A percentile compares a stretch with the other conserved stretches of the same genome.
Evolutionary conservation across 2,329 filamentous ascomycete genomes (phyloP).

Genomic region (Aschersonia sp.): DNA sequence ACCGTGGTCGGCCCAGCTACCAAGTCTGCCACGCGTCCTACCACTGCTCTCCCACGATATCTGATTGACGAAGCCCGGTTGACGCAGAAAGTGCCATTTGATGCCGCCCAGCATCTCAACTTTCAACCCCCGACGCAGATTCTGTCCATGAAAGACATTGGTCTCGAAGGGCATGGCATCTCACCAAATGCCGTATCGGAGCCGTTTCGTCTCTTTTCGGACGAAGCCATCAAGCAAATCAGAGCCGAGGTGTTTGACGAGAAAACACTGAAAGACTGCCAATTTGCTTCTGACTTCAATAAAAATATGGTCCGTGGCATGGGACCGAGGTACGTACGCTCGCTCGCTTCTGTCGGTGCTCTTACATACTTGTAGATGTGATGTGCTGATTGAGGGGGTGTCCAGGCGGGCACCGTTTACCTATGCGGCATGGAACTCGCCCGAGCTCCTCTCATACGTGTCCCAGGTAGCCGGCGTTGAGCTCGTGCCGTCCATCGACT

Average conservation of each 20-base stretch:
- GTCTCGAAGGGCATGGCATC: slow-evolving; percentile 39
- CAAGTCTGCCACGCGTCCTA: slow-evolving; percentile 12
- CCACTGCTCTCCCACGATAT: slow-evolving; percentile 11
- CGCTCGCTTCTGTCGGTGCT: too few species aligned
- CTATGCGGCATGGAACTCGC: slow-evolving; percentile 32
- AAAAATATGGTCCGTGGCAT: slow-evolving; percentile 43
- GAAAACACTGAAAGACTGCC: slow-evolving; percentile 39
- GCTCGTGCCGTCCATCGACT: slow-evolving; percentile 36
- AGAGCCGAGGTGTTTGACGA: slow-evolving; percentile 44
- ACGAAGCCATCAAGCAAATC: slow-evolving; percentile 46
- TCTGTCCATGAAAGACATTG: slow-evolving; percentile 47
- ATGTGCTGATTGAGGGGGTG: too few species aligned
- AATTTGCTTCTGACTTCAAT: slow-evolving; percentile 26
- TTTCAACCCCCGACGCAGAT: slow-evolving; percentile 35
- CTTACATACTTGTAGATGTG: too few species aligned
- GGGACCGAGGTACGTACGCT: slow-evolving; percentile 21
- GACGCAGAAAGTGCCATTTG: slow-evolving; percentile 22
- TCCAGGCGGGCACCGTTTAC: slow-evolving; percentile 46
- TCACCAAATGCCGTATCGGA: slow-evolving; percentile 50
- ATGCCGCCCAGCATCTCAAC: slow-evolving; percentile 38
- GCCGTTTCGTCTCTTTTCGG: slow-evolving; percentile 48
- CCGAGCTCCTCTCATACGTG: slow-evolving; percentile 28
- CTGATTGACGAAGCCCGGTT: slow-evolving; percentile 11
- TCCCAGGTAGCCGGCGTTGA: slow-evolving; percentile 40
- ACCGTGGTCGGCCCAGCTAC: slow-evolving; percentile 15